Conservation (phyloP, 345 rosid genomes). For the Sonneratia caseolaris region DNA sequence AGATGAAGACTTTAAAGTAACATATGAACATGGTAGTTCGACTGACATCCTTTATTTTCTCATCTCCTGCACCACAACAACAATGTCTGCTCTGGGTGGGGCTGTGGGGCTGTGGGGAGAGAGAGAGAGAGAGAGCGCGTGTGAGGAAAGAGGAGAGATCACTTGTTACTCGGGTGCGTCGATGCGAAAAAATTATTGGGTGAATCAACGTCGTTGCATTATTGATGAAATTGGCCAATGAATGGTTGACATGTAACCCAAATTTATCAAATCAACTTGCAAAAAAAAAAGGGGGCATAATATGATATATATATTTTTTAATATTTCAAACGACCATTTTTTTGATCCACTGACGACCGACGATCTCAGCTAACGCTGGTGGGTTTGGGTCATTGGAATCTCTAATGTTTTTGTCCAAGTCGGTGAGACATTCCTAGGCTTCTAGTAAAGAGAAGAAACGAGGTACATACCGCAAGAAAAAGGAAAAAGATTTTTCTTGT, state of each 20-base stretch:
- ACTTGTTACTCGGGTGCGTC: not conserved
- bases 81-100: not conserved
- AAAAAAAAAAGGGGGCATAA: too few relatives aligned
- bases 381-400: not conserved
- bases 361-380: not conserved
- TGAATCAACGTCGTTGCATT: too few relatives aligned
- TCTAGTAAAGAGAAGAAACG: not conserved
- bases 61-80: constrained; percentile 6
- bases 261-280: too few relatives aligned
- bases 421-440: not conserved
- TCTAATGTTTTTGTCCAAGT: not conserved
- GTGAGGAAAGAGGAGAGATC: not conserved
- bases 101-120: too few relatives aligned
- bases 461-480: not conserved
- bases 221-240: too few relatives aligned
- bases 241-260: too few relatives aligned
- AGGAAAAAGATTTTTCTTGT: constrained; percentile 1
- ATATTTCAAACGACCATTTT: too few relatives aligned
- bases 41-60: constrained; percentile 12
- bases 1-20: constrained; percentile 17
- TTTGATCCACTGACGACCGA: too few relatives aligned
- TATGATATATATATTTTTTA: too few relatives aligned
- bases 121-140: constrained; percentile 2
- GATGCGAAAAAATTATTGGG: not conserved
- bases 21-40: constrained; percentile 17